A percentile compares a stretch with the other conserved stretches of the same genome.
These are phyloP conservation scores for Arthrobotrys musiformis DNA, from an alignment of 2,329 filamentous ascomycete species.

Conservation along the genomic window DNA sequence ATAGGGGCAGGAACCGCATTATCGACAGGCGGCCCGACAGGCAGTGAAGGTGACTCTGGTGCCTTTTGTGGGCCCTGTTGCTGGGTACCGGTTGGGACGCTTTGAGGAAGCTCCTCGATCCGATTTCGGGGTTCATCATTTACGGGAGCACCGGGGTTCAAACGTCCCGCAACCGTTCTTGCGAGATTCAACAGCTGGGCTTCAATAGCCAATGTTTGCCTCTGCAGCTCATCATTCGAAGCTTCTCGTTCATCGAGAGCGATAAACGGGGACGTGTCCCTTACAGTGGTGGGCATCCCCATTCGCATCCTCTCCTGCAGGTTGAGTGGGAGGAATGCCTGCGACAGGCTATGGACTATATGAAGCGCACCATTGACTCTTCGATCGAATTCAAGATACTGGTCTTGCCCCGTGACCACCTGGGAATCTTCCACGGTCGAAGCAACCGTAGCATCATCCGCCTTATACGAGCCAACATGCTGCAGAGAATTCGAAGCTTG, in stretches of 20 bases:
- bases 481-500: constrained; percentile 23
- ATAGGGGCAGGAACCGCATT: neutral
- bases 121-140: constrained; percentile 43
- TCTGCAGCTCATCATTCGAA: constrained; percentile 43
- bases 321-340: constrained; percentile 42
- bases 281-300: constrained; percentile 6
- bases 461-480: constrained; percentile 18
- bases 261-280: constrained; percentile 41
- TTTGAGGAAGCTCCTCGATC: constrained; percentile 49
- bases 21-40: neutral
- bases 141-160: constrained; percentile 1
- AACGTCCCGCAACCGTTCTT: constrained; percentile 25
- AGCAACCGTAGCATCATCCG: constrained; percentile 34
- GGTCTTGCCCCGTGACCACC: constrained; percentile 37
- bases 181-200: constrained; percentile 38
- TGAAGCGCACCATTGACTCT: constrained; percentile 49
- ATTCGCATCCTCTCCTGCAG: constrained; percentile 42
- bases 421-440: constrained; percentile 45
- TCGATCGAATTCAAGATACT: constrained; percentile 42
- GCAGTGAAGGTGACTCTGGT: constrained; percentile 11
- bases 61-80: constrained; percentile 8
- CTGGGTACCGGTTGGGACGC: constrained; percentile 30
- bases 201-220: constrained; percentile 44
- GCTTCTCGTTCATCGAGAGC: constrained; percentile 42
- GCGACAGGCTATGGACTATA: constrained; percentile 41